phyloP scores from a whole-genome alignment of 2,329 filamentous ascomycete species.

The Exophiala oligosperma region DNA sequence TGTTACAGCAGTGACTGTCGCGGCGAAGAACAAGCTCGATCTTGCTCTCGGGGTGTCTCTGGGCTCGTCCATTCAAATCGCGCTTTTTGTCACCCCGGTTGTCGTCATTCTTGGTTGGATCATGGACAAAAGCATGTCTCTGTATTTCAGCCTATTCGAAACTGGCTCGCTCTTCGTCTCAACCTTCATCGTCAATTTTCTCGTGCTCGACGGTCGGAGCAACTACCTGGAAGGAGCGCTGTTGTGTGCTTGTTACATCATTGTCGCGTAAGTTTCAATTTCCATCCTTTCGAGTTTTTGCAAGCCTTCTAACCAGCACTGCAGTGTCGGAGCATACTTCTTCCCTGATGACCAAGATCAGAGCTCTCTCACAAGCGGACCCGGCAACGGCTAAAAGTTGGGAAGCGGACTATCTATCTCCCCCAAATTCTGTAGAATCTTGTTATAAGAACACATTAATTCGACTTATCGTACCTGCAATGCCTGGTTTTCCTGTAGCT shows the following conservation, averaged over 20 bases:
- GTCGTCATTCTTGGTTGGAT: conserved; percentile 65
- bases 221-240: conserved; percentile 63
- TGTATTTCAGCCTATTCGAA: conserved; percentile 87
- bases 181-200: conserved; percentile 57
- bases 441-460: no score
- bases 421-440: no score
- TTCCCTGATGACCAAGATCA: conserved; percentile 28
- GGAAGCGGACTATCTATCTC: not conserved
- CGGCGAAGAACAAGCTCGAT: conserved; percentile 68
- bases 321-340: conserved; percentile 39
- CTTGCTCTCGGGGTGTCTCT: conserved; percentile 65
- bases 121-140: conserved; percentile 64
- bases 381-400: not conserved
- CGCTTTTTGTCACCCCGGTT: conserved; percentile 61
- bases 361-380: conserved; percentile 23
- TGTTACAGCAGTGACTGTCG: conserved; percentile 62
- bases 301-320: not conserved
- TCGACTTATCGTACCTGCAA: no score
- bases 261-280: conserved; percentile 49
- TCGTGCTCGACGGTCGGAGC: conserved; percentile 61
- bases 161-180: conserved; percentile 64
- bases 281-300: not conserved
- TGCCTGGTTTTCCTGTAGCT: no score
- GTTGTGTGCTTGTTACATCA: conserved; percentile 60
- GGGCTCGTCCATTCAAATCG: conserved; percentile 66